Evolutionary conservation across 75 land plant genomes (phyloP), one percentile per base, ranked within the genome.

Genomic region (Adiantum capillusveneris): DNA sequence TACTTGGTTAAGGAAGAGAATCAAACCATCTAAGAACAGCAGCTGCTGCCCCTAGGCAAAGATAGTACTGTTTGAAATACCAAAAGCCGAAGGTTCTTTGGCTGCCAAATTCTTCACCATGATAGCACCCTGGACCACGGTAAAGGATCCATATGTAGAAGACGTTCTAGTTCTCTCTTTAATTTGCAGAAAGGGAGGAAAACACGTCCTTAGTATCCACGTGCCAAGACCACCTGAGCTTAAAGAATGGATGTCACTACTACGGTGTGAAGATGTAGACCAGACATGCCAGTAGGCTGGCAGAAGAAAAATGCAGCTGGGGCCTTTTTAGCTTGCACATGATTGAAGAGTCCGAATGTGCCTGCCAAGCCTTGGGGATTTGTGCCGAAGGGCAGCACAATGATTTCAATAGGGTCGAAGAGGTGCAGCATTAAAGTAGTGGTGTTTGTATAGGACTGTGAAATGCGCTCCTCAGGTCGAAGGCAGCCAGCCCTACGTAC

Each of bases 401-500:
- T 84, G 26, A 90, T 77, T 30, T 82, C 87, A 41, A 72, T 59
- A 0, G 99, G 99, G 75, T 90, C 95, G 61, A 81, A 87, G 41
- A 80, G 90, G 58, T 82, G 84, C 37, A 95, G 71, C 62, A n/a
- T n/a, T n/a, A 95, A 65, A 3, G 99, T 87, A 68, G 70, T 82
- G 41, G 99, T 95, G 42, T 84, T 91, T 62, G 84, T 92, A 66
- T 90, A 95, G 17, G 99, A 90, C 45, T 84, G 78, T 90, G 78
- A 41, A 81, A 69, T 19, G 99, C 97, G 25, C 86, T 80, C 58
- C 99, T 70, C 64, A 90, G 70, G 73, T 90, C 97, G 72, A 95
- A 90, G 0, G 93, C 99, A 27, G 99, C 99, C 21, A 95, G 75
- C 34, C 99, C 99, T 39, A 95, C 97, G n/a, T n/a, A n/a, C n/a